Percentiles rank a stretch among this genome's conserved stretches.
These are phyloP conservation scores for Prosopis cineraria DNA, from an alignment of 306 rosid genomes.

Conservation along the genomic window DNA sequence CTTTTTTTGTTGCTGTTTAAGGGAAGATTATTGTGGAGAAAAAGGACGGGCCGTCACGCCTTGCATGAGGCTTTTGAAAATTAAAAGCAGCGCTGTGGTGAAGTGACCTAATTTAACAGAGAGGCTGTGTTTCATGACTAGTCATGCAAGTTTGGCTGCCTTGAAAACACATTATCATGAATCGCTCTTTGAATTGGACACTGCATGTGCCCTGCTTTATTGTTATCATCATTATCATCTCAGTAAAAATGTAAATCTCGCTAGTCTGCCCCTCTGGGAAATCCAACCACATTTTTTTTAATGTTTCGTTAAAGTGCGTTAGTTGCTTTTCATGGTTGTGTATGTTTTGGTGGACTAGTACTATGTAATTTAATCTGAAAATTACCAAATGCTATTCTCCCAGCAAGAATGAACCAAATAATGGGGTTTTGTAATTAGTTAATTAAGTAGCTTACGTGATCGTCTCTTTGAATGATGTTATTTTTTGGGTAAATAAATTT, in stretches of 20 bases:
- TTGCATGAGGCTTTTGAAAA: conserved; percentile 8
- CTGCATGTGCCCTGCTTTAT: conserved; percentile 1
- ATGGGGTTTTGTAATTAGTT: too few species aligned
- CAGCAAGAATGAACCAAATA: neutral
- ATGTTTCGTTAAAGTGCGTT: too few species aligned
- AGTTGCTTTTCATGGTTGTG: neutral
- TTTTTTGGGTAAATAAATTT: neutral
- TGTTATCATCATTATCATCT: neutral
- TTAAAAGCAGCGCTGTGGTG: neutral
- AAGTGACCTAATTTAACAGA: neutral
- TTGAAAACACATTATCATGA: neutral
- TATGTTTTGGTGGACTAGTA: neutral
- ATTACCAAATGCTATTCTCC: neutral
- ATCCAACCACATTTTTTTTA: neutral
- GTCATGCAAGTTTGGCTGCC: conserved; percentile 15
- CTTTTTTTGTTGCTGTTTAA: too few species aligned
- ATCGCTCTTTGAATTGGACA: neutral
- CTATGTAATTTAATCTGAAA: neutral
- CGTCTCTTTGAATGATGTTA: neutral
- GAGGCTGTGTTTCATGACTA: neutral
- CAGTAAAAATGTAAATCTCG: neutral
- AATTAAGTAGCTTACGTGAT: neutral
- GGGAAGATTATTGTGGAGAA: neutral
- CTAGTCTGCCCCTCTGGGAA: neutral
- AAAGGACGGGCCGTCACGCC: neutral